Percentiles rank a stretch among this genome's conserved stretches.
phyloP scores from a whole-genome alignment of 2,329 filamentous ascomycete species.

The Catunica adiposa region DNA sequence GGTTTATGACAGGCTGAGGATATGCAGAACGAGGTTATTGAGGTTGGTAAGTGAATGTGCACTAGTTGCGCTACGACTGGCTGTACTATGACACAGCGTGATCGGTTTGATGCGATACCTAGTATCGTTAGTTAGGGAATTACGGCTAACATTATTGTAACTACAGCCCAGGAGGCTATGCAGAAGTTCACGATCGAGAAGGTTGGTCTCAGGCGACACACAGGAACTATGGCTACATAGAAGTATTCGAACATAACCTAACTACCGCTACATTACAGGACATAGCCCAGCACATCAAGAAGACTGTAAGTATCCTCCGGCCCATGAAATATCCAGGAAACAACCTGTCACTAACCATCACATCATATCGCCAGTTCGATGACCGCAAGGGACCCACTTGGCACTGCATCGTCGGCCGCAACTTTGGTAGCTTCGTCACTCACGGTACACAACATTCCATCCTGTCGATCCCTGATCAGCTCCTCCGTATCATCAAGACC shows the following conservation, averaged over 20 bases:
- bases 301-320: slow-evolving; percentile 44
- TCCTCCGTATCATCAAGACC: slow-evolving; percentile 17
- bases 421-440: slow-evolving; percentile 98
- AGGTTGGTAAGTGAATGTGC: slow-evolving; percentile 56
- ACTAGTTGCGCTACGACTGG: background rate
- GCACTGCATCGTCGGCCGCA: slow-evolving; percentile 97
- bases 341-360: background rate
- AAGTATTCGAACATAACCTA: background rate
- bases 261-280: slow-evolving; percentile 40
- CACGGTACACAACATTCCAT: slow-evolving; percentile 46
- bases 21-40: slow-evolving; percentile 89
- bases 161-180: slow-evolving; percentile 45
- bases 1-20: slow-evolving; percentile 60
- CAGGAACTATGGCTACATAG: background rate
- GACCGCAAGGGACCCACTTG: slow-evolving; percentile 93
- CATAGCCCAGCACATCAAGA: slow-evolving; percentile 91
- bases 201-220: slow-evolving; percentile 22
- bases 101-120: no score
- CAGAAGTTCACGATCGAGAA: slow-evolving; percentile 46
- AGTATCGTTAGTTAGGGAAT: background rate
- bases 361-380: slow-evolving; percentile 53
- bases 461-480: background rate
- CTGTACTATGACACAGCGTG: no score
- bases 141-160: slow-evolving; percentile 15
- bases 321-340: background rate